Evolutionary conservation across 768 basidiomycete genomes (phyloP).

Genomic region (Boletus sp.): DNA sequence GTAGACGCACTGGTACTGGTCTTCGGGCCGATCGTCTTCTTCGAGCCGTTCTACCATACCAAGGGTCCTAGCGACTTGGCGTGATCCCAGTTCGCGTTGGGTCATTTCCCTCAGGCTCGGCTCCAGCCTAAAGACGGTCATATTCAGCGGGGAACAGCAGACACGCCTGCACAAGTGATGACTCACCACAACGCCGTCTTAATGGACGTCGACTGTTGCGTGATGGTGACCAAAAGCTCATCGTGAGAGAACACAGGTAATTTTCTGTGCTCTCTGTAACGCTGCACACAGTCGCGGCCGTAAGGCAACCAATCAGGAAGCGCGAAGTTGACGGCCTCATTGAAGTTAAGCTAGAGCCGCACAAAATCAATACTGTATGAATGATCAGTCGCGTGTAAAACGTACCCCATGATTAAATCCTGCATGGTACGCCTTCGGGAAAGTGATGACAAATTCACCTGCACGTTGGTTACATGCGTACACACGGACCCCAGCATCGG

Average conservation of each 20-base stretch:
- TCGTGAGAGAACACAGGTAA: constrained; percentile 98
- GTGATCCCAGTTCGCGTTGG: constrained; percentile 70
- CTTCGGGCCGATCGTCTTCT: constrained; percentile 80
- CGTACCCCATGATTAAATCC: constrained; percentile 98
- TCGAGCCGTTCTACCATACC: constrained; percentile 69
- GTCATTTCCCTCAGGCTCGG: constrained; percentile 87
- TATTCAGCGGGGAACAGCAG: constrained; percentile 21
- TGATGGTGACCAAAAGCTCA: constrained; percentile 95
- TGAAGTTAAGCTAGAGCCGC: constrained; percentile 82
- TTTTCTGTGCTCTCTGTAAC: constrained; percentile 89
- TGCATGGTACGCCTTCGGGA: constrained; percentile 96
- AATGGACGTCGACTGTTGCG: constrained; percentile 89
- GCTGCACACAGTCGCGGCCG: constrained; percentile 83
- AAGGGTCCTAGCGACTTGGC: constrained; percentile 56
- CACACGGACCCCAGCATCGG: constrained; percentile 85
- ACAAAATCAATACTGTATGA: constrained; percentile 24
- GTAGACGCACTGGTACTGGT: constrained; percentile 90
- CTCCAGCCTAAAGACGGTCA: constrained; percentile 58
- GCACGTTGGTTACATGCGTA: constrained; percentile 95
- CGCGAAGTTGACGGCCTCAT: constrained; percentile 98
- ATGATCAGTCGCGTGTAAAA: constrained; percentile 30
- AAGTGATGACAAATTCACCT: constrained; percentile 96
- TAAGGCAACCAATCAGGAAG: constrained; percentile 90
- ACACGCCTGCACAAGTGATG: constrained; percentile 8
- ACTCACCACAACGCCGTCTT: constrained; percentile 90